These are phyloP conservation scores for Hypoxylon cercidicola DNA, from an alignment of 495 filamentous ascomycete species.

Conservation along the genomic window DNA sequence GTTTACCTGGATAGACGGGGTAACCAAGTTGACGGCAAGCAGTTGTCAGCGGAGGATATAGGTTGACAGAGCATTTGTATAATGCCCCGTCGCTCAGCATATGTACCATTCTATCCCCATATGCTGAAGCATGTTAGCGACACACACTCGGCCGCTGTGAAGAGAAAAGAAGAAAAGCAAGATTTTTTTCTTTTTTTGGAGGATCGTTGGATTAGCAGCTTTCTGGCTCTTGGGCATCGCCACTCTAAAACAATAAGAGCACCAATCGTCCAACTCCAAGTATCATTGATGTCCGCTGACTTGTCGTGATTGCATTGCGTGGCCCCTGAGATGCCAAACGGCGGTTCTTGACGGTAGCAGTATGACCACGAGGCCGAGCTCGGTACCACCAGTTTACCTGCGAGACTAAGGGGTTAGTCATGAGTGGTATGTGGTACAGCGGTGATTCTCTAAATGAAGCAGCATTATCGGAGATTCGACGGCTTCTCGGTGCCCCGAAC, in stretches of 20 bases:
- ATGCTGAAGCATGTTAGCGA: conserved; percentile 15
- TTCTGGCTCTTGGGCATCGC: conserved; percentile 35
- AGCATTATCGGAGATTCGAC: too few species aligned
- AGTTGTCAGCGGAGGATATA: conserved; percentile 6
- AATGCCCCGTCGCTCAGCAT: conserved; percentile 10
- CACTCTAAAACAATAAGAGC: conserved; percentile 36
- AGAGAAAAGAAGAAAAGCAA: conserved; percentile 14
- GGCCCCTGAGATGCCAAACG: too few species aligned
- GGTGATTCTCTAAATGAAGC: too few species aligned
- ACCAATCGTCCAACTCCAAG: conserved; percentile 24
- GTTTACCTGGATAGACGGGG: conserved; percentile 27
- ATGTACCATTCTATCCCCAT: conserved; percentile 10
- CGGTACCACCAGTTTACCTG: too few species aligned
- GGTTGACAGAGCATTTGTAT: conserved; percentile 8
- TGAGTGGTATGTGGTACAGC: too few species aligned
- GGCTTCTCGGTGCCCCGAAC: too few species aligned
- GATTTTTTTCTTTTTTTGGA: conserved; percentile 8
- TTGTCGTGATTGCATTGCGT: neutral
- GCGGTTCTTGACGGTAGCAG: too few species aligned
- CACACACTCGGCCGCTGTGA: conserved; percentile 6
- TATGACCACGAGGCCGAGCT: too few species aligned
- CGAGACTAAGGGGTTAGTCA: too few species aligned
- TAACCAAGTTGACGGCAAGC: conserved; percentile 23
- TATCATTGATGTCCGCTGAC: neutral
- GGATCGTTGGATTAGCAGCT: conserved; percentile 31